Base-by-base conservation (phyloP, 192 early-diverging fungal species). In the Gigaspora rosea region DNA sequence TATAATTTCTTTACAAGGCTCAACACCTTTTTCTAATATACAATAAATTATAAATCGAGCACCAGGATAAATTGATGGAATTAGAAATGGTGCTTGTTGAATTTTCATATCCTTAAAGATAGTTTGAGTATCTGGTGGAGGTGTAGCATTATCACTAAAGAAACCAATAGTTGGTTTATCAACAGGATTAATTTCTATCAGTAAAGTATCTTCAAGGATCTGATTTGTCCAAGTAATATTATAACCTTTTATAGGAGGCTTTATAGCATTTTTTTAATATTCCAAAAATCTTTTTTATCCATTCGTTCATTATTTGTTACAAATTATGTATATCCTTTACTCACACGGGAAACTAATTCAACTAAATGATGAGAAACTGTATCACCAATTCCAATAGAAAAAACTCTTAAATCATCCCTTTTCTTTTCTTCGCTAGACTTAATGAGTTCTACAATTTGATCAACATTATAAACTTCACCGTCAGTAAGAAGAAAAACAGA, bases 251-350 rank as follows among this genome's bases (percentile, higher is more conserved):
- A 89, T 49, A 3, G 78, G 80, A 47, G 83, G 80, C 52, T 80
- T 69, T 8, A 88, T 35, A 8, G 83, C 82, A 66, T 80, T 80
- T 58, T 88, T 88, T 33, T n/a, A 88, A 73, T 84, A 89, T 86
- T 59, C 81, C 81, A 36, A 89, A 73, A 56, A 88, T 70, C 54
- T 88, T 88, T 32, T 73, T 78, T n/a, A 88, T 83, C 84, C 79
- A 27, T 27, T 0, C 27, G 27, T 27, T 27, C 27, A 27, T 27
- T 27, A 27, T 1, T 27, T 1, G 27, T 81, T 0, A 88, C 87
- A 65, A 83, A 81, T 62, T 87, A 71, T 5, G 87, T 79, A 56
- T 82, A 85, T 16, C 87, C 87, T 32, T 78, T 79, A 27, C 87
- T 88, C 15, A 75, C 77, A 22, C 87, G 72, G 22, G 87, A 85